Conservation (phyloP, 768 basidiomycete species). For the Pseudohyphozyma bogoriensis region DNA sequence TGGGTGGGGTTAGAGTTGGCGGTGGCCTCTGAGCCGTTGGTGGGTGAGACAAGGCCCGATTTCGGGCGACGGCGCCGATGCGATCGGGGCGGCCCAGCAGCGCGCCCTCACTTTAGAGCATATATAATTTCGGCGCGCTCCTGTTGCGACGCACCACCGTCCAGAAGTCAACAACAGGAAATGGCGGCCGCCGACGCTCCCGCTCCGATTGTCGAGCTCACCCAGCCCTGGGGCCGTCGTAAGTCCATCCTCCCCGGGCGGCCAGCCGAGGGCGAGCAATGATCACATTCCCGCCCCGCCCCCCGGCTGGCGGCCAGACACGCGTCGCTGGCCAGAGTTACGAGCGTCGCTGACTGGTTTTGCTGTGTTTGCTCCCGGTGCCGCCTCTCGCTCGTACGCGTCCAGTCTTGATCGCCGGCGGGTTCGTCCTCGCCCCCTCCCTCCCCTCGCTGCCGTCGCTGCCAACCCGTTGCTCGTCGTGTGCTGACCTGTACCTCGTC, state of each 20-base stretch:
- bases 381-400: background rate
- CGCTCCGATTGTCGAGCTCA: background rate
- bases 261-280: no score
- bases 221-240: constrained; percentile 25
- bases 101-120: background rate
- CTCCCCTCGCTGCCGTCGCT: background rate
- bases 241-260: no score
- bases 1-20: no score
- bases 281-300: background rate
- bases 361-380: no score
- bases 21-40: background rate
- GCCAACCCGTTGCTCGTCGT: no score
- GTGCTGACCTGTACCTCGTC: background rate
- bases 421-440: constrained; percentile 4
- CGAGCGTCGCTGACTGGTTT: background rate
- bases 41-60: no score
- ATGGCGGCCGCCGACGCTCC: background rate
- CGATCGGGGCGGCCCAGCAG: no score
- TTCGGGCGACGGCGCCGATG: background rate
- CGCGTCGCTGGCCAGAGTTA: background rate
- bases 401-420: constrained; percentile 23
- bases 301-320: background rate
- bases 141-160: no score
- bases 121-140: no score
- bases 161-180: background rate